phyloP scores from a whole-genome alignment of 495 filamentous ascomycete species.

The Lasiosphaeris hirsuta region DNA sequence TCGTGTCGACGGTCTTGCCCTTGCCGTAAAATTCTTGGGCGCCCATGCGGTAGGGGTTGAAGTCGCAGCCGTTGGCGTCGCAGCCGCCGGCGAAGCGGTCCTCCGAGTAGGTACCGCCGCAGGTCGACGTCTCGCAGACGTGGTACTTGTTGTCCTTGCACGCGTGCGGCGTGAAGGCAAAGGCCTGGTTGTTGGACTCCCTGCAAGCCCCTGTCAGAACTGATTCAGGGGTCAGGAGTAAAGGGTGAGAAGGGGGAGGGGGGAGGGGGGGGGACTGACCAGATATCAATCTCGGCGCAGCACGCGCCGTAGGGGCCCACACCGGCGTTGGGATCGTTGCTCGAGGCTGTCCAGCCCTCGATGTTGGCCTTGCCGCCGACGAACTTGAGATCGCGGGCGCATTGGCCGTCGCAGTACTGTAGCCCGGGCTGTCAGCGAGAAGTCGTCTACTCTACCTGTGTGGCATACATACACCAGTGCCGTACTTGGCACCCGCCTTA shows the following conservation, averaged over 20 bases:
- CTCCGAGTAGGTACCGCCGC: conserved; percentile 52
- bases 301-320: conserved; percentile 50
- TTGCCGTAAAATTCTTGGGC: conserved; percentile 61
- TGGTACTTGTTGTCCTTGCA: conserved; percentile 58
- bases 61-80: conserved; percentile 72
- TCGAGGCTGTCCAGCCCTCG: conserved; percentile 42
- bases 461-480: conserved; percentile 40
- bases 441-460: not conserved
- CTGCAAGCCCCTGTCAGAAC: conserved; percentile 20
- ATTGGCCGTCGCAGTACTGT: conserved; percentile 57
- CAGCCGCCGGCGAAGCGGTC: conserved; percentile 58
- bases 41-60: conserved; percentile 72
- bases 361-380: conserved; percentile 56
- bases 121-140: conserved; percentile 50
- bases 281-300: conserved; percentile 75
- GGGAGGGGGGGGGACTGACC: conserved; percentile 8
- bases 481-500: conserved; percentile 60
- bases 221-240: not conserved
- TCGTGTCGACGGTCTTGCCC: conserved; percentile 61
- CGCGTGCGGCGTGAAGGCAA: conserved; percentile 64
- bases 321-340: conserved; percentile 55
- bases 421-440: not conserved
- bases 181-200: conserved; percentile 64
- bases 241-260: not conserved
- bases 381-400: conserved; percentile 53